These are phyloP conservation scores for Pseudogymnoascus sp. DNA, from an alignment of 2,329 filamentous ascomycete species.

Conservation along the genomic window DNA sequence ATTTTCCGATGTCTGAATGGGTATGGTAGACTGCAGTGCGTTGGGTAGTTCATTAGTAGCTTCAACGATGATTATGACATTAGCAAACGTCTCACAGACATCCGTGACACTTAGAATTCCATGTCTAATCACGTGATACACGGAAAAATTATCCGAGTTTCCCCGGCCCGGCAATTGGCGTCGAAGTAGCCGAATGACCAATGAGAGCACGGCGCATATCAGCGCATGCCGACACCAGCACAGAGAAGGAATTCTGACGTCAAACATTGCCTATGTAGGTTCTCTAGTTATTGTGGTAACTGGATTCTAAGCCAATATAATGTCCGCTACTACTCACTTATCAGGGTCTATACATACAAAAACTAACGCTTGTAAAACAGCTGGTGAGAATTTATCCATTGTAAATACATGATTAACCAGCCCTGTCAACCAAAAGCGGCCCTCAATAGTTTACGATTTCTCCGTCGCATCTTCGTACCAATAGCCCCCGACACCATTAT, in stretches of 20 bases:
- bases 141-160: conserved; percentile 5
- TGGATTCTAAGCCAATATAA: neutral
- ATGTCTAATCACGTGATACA: neutral
- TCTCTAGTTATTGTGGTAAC: neutral
- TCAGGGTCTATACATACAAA: neutral
- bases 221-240: neutral
- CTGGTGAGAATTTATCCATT: neutral
- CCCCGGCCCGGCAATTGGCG: neutral
- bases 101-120: neutral
- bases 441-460: neutral
- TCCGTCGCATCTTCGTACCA: conserved; percentile 1
- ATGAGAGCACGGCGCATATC: neutral
- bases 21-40: neutral
- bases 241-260: neutral
- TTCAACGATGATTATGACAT: neutral
- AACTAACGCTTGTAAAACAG: neutral
- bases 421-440: neutral
- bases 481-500: neutral
- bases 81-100: neutral
- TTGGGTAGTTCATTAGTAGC: neutral
- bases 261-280: neutral
- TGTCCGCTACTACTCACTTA: neutral
- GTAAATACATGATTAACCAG: neutral
- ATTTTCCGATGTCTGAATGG: neutral
- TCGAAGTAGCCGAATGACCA: conserved; percentile 1